These are phyloP conservation scores for Lenzites betulinus DNA, from an alignment of 768 basidiomycete genomes.

Conservation along the genomic window DNA sequence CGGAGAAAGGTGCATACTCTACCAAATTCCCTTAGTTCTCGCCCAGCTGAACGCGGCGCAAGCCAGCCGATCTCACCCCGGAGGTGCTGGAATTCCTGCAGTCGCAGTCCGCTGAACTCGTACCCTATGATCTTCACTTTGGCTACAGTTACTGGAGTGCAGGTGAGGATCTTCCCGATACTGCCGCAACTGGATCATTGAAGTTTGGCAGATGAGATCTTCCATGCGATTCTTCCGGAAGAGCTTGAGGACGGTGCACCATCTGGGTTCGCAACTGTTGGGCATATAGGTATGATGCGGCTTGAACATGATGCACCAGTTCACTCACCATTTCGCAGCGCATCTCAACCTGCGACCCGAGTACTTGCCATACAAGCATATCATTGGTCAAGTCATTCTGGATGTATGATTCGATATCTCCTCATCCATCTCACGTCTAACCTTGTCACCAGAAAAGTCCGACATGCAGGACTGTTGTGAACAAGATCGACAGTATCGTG, in stretches of 20 bases:
- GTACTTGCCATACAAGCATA: slow-evolving; percentile 87
- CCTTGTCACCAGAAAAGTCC: slow-evolving; percentile 73
- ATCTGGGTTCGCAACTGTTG: slow-evolving; percentile 82
- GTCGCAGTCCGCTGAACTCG: slow-evolving; percentile 56
- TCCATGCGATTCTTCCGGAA: slow-evolving; percentile 80
- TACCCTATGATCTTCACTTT: slow-evolving; percentile 61
- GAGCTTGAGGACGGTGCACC: slow-evolving; percentile 79
- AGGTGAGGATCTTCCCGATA: slow-evolving; percentile 46
- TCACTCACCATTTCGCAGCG: slow-evolving; percentile 47
- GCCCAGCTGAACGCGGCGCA: slow-evolving; percentile 33
- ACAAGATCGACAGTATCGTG: slow-evolving; percentile 89
- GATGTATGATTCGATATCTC: slow-evolving; percentile 58
- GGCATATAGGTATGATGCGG: slow-evolving; percentile 76
- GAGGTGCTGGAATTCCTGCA: slow-evolving; percentile 58
- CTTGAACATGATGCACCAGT: slow-evolving; percentile 3
- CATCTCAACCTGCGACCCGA: slow-evolving; percentile 90
- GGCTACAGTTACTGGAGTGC: slow-evolving; percentile 90
- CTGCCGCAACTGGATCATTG: background rate
- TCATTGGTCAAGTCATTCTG: slow-evolving; percentile 90
- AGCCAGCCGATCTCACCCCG: slow-evolving; percentile 68
- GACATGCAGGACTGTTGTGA: slow-evolving; percentile 83
- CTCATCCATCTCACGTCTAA: background rate
- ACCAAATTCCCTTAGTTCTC: slow-evolving; percentile 9
- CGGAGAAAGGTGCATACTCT: slow-evolving; percentile 52
- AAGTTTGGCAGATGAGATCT: slow-evolving; percentile 67